A percentile compares a stretch with the other conserved stretches of the same genome.
phyloP scores from a whole-genome alignment of 1,284 basidiomycete genomes.

The Puccinia horiana region DNA sequence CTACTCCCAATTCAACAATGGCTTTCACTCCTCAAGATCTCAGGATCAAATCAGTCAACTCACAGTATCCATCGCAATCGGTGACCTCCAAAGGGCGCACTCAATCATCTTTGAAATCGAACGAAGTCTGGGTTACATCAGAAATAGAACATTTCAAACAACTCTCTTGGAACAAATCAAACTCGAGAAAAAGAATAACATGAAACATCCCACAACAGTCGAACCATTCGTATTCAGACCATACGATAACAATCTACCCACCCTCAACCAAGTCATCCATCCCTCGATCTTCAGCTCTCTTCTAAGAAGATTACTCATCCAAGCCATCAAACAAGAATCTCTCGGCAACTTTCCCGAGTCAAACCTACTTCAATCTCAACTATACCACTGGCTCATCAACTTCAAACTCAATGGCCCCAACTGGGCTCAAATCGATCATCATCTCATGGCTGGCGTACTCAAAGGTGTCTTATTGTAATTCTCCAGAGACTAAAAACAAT shows the following conservation, averaged over 20 bases:
- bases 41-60: conserved; percentile 45
- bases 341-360: background rate
- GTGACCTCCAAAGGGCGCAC: conserved; percentile 13
- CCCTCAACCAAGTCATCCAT: conserved; percentile 34
- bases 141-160: conserved; percentile 5
- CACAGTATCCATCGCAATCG: conserved; percentile 24
- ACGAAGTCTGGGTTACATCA: conserved; percentile 18
- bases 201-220: background rate
- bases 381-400: conserved; percentile 38
- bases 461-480: conserved; percentile 49
- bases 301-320: conserved; percentile 5
- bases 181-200: background rate
- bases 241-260: background rate
- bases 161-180: background rate
- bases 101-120: conserved; percentile 43
- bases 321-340: conserved; percentile 42
- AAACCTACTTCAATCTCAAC: conserved; percentile 23
- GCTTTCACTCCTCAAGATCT: conserved; percentile 35
- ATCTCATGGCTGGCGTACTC: conserved; percentile 43
- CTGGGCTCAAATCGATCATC: conserved; percentile 44
- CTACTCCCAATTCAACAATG: conserved; percentile 18
- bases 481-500: conserved; percentile 6
- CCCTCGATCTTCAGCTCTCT: conserved; percentile 42
- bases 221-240: background rate
- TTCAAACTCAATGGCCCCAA: conserved; percentile 29